Conservation (phyloP, 2,329 filamentous ascomycete genomes). For the Trichoderma sp. region DNA sequence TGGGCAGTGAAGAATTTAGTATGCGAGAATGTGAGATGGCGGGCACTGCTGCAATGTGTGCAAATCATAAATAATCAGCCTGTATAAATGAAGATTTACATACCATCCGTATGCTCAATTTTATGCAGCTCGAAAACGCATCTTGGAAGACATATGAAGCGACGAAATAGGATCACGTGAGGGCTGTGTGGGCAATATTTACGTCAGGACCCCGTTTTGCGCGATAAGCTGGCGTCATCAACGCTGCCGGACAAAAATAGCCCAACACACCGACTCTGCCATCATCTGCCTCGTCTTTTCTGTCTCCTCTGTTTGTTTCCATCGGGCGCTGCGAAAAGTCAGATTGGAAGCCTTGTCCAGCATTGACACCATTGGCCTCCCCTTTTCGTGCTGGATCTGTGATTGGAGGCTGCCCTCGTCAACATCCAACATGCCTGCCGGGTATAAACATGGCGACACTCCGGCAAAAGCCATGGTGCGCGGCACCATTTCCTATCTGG, state of each 20-base stretch:
- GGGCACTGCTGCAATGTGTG: neutral
- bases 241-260: conserved; percentile 38
- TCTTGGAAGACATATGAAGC: neutral
- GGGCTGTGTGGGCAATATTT: conserved; percentile 4
- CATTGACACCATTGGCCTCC: neutral
- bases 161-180: conserved; percentile 6
- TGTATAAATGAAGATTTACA: neutral
- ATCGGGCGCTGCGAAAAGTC: neutral
- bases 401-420: neutral
- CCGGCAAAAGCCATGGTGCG: conserved; percentile 44
- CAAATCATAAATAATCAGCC: neutral
- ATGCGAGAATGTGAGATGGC: neutral
- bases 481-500: conserved; percentile 44
- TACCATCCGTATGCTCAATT: neutral
- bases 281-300: conserved; percentile 9
- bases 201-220: conserved; percentile 4
- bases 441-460: conserved; percentile 43
- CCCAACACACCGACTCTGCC: conserved; percentile 32
- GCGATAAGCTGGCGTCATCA: conserved; percentile 5
- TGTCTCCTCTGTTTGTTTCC: neutral
- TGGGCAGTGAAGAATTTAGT: neutral
- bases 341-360: neutral
- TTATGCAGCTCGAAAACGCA: neutral
- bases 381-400: neutral
- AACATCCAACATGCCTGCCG: conserved; percentile 24